Percentiles rank a stretch among this genome's conserved stretches.
Conservation (phyloP, 2,329 filamentous ascomycete species). For the Helminthosporium solani region DNA sequence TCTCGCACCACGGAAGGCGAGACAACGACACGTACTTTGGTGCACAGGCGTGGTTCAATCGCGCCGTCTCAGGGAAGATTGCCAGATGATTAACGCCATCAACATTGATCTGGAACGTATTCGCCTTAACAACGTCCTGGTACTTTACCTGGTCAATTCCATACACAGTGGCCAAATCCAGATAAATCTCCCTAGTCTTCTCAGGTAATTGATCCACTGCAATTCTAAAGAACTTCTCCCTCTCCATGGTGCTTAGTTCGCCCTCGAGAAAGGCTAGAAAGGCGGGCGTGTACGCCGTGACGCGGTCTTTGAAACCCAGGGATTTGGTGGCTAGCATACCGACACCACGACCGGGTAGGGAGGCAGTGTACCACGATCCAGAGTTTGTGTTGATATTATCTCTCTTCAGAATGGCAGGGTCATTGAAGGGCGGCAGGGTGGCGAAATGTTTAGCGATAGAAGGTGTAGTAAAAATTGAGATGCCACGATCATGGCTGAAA, state of each 20-base stretch:
- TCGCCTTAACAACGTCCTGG: conserved; percentile 40
- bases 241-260: conserved; percentile 26
- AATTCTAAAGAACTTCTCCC: conserved; percentile 28
- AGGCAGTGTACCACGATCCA: conserved; percentile 18
- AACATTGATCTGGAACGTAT: conserved; percentile 35
- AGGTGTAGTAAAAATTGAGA: conserved; percentile 39
- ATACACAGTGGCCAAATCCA: conserved; percentile 29
- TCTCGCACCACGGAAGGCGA: background rate
- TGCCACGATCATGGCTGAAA: conserved; percentile 32
- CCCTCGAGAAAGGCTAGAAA: conserved; percentile 34
- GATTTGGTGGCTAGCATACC: conserved; percentile 30
- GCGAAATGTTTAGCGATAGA: conserved; percentile 23
- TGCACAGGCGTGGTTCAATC: conserved; percentile 46
- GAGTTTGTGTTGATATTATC: conserved; percentile 22
- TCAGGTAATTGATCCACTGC: conserved; percentile 31
- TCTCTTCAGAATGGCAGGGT: conserved; percentile 8
- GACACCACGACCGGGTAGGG: conserved; percentile 32
- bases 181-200: conserved; percentile 15
- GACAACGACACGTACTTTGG: conserved; percentile 32
- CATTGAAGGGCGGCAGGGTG: conserved; percentile 25
- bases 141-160: conserved; percentile 24
- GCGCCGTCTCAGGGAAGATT: conserved; percentile 43
- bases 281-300: conserved; percentile 35
- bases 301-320: conserved; percentile 22
- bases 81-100: conserved; percentile 33